phyloP scores from a whole-genome alignment of 2,329 filamentous ascomycete genomes.

The Ceratocystis harringtonii region DNA sequence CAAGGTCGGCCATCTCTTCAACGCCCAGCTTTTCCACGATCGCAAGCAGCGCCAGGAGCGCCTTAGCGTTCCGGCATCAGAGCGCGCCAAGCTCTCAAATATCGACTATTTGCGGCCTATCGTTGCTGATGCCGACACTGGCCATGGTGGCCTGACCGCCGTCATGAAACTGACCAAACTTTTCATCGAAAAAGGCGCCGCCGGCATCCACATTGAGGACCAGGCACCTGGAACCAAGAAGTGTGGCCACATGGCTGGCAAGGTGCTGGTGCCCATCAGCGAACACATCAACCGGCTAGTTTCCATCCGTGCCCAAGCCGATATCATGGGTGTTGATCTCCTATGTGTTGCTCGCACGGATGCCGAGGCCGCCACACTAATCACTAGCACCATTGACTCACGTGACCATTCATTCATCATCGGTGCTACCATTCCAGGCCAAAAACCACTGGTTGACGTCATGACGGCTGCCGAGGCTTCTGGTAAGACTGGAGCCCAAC shows the following conservation, averaged over 20 bases:
- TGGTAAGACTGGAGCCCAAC: conserved; percentile 63
- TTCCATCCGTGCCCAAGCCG: conserved; percentile 90
- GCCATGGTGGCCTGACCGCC: conserved; percentile 92
- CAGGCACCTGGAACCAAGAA: conserved; percentile 98
- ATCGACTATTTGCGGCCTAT: conserved; percentile 92
- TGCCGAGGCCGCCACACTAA: conserved; percentile 92
- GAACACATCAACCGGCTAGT: conserved; percentile 98
- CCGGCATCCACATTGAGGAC: conserved; percentile 97
- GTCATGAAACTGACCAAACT: conserved; percentile 99
- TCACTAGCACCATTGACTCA: conserved; percentile 89
- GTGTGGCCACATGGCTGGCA: conserved; percentile 98
- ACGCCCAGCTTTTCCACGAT: conserved; percentile 98
- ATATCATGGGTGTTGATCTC: conserved; percentile 91
- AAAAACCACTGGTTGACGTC: conserved; percentile 76
- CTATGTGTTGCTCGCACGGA: conserved; percentile 88
- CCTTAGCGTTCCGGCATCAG: conserved; percentile 54
- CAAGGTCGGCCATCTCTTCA: conserved; percentile 95
- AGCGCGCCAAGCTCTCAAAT: conserved; percentile 60
- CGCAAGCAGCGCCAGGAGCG: conserved; percentile 96
- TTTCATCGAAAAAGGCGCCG: conserved; percentile 90
- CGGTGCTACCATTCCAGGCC: conserved; percentile 69
- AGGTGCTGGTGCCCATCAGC: conserved; percentile 88
- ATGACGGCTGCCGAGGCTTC: conserved; percentile 73
- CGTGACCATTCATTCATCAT: conserved; percentile 91
- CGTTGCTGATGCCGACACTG: conserved; percentile 91